These are phyloP conservation scores for Deuterostichococcus epilithicus DNA, from an alignment of 139 green algal genomes.

Conservation along the genomic window DNA sequence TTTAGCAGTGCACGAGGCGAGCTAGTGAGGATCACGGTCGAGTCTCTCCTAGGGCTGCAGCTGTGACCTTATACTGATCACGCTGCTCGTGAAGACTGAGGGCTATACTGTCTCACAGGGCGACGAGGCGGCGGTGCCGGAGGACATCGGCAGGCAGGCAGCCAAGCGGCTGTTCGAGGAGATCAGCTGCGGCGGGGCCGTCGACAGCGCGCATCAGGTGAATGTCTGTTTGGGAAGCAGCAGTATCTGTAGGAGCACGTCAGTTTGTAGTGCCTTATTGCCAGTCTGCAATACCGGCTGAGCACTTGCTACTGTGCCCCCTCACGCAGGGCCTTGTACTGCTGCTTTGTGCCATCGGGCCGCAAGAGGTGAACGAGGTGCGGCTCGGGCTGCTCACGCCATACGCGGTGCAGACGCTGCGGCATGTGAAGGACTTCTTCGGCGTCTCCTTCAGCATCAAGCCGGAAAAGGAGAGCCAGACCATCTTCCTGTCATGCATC, in stretches of 20 bases:
- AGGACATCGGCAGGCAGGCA: constrained; percentile 79
- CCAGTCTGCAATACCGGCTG: neutral
- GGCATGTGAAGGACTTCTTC: constrained; percentile 86
- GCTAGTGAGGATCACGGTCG: too few relatives aligned
- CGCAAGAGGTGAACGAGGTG: constrained; percentile 77
- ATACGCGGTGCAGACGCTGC: constrained; percentile 79
- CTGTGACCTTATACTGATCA: too few relatives aligned
- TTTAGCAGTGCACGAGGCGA: too few relatives aligned
- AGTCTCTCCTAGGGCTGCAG: too few relatives aligned
- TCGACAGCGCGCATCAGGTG: constrained; percentile 72
- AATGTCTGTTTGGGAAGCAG: neutral
- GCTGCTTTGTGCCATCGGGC: constrained; percentile 80
- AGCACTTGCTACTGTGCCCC: neutral
- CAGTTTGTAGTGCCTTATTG: neutral
- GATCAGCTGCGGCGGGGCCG: constrained; percentile 80
- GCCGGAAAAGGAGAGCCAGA: constrained; percentile 77
- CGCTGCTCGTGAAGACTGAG: too few relatives aligned
- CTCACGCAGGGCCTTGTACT: constrained; percentile 71
- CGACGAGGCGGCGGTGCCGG: constrained; percentile 57
- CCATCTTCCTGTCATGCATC: constrained; percentile 89
- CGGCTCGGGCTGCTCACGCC: constrained; percentile 86
- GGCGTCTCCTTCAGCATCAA: constrained; percentile 85
- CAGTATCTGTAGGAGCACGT: neutral
- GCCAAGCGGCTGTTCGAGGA: constrained; percentile 85
- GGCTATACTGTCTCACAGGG: neutral